These are phyloP conservation scores for Ceratocystis cubensis DNA, from an alignment of 2,329 filamentous ascomycete genomes.

Conservation along the genomic window DNA sequence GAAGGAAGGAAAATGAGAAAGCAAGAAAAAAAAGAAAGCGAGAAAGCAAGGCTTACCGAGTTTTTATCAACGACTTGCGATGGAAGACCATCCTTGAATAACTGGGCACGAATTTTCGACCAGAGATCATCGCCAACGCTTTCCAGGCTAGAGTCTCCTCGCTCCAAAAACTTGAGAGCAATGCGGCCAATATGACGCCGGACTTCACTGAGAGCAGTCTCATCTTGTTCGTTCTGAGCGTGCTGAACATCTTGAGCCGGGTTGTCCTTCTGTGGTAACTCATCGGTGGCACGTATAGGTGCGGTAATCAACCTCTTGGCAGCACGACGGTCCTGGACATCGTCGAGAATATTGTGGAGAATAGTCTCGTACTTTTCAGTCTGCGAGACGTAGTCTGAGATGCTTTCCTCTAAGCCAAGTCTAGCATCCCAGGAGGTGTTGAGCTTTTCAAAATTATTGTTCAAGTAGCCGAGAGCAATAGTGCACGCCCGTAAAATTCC, in stretches of 20 bases:
- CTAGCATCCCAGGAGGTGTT: constrained; percentile 22
- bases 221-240: constrained; percentile 5
- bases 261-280: constrained; percentile 35
- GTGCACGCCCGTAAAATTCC: constrained; percentile 44
- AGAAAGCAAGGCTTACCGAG: constrained; percentile 35
- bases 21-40: neutral
- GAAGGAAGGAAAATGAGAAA: neutral
- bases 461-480: constrained; percentile 42
- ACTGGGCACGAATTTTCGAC: constrained; percentile 45
- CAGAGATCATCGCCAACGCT: constrained; percentile 43
- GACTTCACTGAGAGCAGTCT: constrained; percentile 14
- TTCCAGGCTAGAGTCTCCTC: constrained; percentile 30
- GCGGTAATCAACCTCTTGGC: constrained; percentile 29
- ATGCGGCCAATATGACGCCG: constrained; percentile 38
- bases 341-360: constrained; percentile 45
- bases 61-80: constrained; percentile 42
- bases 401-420: constrained; percentile 23
- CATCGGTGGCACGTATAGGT: constrained; percentile 27
- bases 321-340: constrained; percentile 41
- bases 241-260: constrained; percentile 28
- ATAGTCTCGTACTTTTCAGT: constrained; percentile 41
- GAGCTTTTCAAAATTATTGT: constrained; percentile 40
- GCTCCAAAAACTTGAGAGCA: constrained; percentile 39
- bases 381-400: constrained; percentile 26
- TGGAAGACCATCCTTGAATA: constrained; percentile 47